Conservation (phyloP, 192 early-diverging fungal genomes). For the Geranomyces variabilis region DNA sequence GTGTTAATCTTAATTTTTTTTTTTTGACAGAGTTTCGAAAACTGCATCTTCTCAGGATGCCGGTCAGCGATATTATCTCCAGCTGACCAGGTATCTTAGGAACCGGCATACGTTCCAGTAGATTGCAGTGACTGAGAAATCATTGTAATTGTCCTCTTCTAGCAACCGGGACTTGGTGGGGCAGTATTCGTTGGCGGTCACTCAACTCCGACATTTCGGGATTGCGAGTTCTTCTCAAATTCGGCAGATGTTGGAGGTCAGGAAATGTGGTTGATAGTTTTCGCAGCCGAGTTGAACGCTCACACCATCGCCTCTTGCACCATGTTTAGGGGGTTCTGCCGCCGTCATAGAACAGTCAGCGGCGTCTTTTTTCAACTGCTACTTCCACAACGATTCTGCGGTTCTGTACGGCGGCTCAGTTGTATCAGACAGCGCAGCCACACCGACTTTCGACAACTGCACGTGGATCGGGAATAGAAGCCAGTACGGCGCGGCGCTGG, state of each 20-base stretch:
- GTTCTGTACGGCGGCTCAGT: conserved; percentile 21
- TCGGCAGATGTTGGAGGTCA: conserved; percentile 16
- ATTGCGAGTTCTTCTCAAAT: conserved; percentile 14
- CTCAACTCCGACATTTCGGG: conserved; percentile 5
- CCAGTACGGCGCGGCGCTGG: conserved; percentile 23
- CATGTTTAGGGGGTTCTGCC: conserved; percentile 11
- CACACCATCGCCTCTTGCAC: not conserved
- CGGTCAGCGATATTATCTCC: no score
- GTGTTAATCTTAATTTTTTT: no score
- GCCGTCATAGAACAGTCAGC: conserved; percentile 8
- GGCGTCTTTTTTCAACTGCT: conserved; percentile 2
- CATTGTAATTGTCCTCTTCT: no score
- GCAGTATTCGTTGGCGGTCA: conserved; percentile 14
- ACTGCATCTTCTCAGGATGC: conserved; percentile 21
- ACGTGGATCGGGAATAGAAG: not conserved
- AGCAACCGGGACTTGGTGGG: conserved; percentile 13
- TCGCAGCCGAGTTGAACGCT: not conserved
- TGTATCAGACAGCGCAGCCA: conserved; percentile 7
- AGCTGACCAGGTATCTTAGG: no score
- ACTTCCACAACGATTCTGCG: conserved; percentile 19
- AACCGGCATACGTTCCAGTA: not conserved
- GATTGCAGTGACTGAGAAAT: no score
- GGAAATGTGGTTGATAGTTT: not conserved
- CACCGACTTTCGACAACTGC: conserved; percentile 7
- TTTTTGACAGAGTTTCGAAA: conserved; percentile 1